Base-by-base conservation (phyloP, 495 filamentous ascomycete genomes). In the Recurvomyces mirabilis region DNA sequence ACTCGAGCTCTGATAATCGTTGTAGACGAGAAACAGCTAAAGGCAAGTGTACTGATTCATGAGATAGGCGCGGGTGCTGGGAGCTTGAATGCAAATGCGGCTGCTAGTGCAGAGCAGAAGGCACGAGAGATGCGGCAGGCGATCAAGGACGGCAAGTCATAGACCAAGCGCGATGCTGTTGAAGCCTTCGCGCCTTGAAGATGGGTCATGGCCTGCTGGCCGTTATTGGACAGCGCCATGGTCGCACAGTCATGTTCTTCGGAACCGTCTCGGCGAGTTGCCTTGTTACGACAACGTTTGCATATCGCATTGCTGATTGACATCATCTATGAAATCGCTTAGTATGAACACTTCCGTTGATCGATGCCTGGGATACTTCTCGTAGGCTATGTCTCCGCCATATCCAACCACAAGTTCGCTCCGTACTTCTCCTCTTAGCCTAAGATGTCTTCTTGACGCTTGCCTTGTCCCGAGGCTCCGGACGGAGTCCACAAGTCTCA, bases 11-110 rank as follows among this genome's bases (percentile, higher is more conserved):
- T n/a, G n/a, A n/a, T n/a, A n/a, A n/a, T n/a, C n/a, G n/a, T n/a
- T n/a, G n/a, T n/a, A n/a, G n/a, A n/a, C n/a, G n/a, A n/a, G n/a
- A n/a, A n/a, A n/a, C n/a, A n/a, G n/a, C n/a, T n/a, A n/a, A n/a
- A n/a, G n/a, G n/a, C n/a, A n/a, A n/a, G n/a, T n/a, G n/a, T n/a
- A n/a, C n/a, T n/a, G n/a, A n/a, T n/a, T n/a, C n/a, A n/a, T n/a
- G n/a, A n/a, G n/a, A n/a, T 15, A 53, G 40, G 51, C 21, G 39
- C 38, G 15, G 39, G 46, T 14, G 23, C 24, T 15, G 45, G 51
- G 2, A 40, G 45, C 30, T 21, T 44, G n/a, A 23, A 47, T 18
- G 44, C 51, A n/a, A 22, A 36, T 24, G 51, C 30, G 1, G 45
- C 41, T 4, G 45, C 33, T 13, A 25, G 31, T 2, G 33, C 38